Evolutionary conservation across 2,329 filamentous ascomycete species (phyloP).

Genomic region (Colletotrichum sp.): DNA sequence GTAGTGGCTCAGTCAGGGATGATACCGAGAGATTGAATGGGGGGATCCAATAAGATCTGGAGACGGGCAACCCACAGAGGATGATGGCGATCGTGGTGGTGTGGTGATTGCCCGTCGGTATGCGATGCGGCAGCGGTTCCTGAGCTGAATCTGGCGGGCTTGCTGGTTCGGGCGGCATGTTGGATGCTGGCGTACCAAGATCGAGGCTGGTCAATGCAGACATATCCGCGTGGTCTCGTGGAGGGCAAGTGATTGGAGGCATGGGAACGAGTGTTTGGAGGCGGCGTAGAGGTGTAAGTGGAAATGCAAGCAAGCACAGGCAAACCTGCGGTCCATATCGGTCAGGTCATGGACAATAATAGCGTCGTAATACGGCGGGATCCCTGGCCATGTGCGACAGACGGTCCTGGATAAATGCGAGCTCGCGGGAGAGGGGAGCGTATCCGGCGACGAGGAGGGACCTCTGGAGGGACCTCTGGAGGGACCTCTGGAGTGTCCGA

Average conservation of each 20-base stretch:
- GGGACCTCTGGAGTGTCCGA: neutral
- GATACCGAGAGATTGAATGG: neutral
- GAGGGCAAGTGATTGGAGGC: neutral
- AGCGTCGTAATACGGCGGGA: neutral
- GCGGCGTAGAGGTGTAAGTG: neutral
- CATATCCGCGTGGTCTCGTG: neutral
- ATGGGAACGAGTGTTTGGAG: neutral
- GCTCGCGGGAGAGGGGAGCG: neutral
- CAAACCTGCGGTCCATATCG: neutral
- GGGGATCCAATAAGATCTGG: slow-evolving; percentile 3
- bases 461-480: neutral
- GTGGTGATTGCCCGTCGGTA: neutral
- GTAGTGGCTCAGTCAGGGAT: neutral
- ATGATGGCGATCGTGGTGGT: neutral
- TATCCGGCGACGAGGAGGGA: neutral
- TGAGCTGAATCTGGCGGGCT: neutral
- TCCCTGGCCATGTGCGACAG: slow-evolving; percentile 3
- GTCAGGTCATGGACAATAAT: neutral
- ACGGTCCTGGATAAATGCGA: neutral
- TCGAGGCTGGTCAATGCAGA: neutral
- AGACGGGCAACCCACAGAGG: neutral
- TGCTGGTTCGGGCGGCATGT: neutral
- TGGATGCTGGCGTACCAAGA: neutral
- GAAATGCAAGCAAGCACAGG: neutral
- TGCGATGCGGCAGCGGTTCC: neutral